Evolutionary conservation across 768 basidiomycete genomes (phyloP).

Genomic region (Kwoniella pini): DNA sequence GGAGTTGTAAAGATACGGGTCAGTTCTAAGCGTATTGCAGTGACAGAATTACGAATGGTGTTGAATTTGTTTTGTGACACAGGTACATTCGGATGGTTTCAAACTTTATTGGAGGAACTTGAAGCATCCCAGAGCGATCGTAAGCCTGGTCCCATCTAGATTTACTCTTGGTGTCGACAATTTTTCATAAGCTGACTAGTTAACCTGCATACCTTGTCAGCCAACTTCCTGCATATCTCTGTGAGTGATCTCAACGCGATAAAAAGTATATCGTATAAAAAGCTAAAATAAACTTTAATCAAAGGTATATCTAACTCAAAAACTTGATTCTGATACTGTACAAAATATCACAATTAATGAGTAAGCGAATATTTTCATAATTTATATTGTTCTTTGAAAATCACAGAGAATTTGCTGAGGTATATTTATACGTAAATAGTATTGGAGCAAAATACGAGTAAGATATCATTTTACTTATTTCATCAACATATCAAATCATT

Average conservation of each 20-base stretch:
- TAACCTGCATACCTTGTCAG: constrained; percentile 54
- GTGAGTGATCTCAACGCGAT: constrained; percentile 13
- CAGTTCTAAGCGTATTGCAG: not conserved
- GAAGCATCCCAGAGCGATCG: constrained; percentile 87
- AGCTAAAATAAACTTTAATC: not conserved
- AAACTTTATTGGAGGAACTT: constrained; percentile 79
- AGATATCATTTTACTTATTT: constrained; percentile 1
- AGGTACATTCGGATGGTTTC: constrained; percentile 99
- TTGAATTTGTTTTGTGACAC: too few relatives aligned
- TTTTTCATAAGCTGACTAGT: too few relatives aligned
- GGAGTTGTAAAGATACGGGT: constrained; percentile 57
- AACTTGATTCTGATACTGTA: constrained; percentile 37
- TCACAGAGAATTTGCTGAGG: not conserved
- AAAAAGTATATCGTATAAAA: too few relatives aligned
- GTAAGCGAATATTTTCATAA: constrained; percentile 19
- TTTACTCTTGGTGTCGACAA: too few relatives aligned
- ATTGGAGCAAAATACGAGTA: constrained; percentile 48
- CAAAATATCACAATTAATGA: constrained; percentile 49
- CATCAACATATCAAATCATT: too few relatives aligned
- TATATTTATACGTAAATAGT: constrained; percentile 4
- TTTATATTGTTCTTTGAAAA: not conserved
- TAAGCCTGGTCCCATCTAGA: too few relatives aligned
- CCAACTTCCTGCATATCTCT: constrained; percentile 82
- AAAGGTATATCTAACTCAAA: constrained; percentile 48
- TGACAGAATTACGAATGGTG: too few relatives aligned